Evolutionary conservation across 768 basidiomycete species (phyloP).

Genomic region (Lyophyllum atratum): DNA sequence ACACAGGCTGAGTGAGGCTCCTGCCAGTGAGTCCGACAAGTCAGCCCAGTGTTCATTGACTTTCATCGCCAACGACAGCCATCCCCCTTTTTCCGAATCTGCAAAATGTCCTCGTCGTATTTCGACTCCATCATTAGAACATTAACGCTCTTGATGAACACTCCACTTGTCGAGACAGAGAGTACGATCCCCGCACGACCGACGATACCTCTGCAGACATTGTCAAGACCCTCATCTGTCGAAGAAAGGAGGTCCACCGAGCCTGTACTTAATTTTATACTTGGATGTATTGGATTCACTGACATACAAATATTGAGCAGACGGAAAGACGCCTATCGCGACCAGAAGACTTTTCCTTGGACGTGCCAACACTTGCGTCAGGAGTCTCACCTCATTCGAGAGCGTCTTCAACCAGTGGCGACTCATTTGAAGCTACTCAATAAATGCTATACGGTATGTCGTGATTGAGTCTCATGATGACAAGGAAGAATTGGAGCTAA

Average conservation of each 20-base stretch:
- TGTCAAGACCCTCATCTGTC: constrained; percentile 7
- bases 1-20: no score
- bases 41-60: no score
- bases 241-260: background rate
- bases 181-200: constrained; percentile 14
- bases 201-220: constrained; percentile 26
- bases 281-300: background rate
- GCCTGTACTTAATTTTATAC: constrained; percentile 2
- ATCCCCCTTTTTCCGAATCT: background rate
- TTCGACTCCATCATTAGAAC: constrained; percentile 24
- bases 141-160: constrained; percentile 36
- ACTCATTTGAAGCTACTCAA: background rate
- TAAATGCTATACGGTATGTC: background rate
- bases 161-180: constrained; percentile 31
- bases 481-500: background rate
- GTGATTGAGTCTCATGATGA: background rate
- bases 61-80: background rate
- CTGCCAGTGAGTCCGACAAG: no score
- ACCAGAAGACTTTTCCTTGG: no score
- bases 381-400: background rate
- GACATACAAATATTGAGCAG: background rate
- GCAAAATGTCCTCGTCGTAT: constrained; percentile 19
- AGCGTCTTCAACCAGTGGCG: background rate
- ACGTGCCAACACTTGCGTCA: background rate
- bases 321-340: background rate